Conservation (phyloP, 1,284 basidiomycete species). For the Austroboletus niveus region DNA sequence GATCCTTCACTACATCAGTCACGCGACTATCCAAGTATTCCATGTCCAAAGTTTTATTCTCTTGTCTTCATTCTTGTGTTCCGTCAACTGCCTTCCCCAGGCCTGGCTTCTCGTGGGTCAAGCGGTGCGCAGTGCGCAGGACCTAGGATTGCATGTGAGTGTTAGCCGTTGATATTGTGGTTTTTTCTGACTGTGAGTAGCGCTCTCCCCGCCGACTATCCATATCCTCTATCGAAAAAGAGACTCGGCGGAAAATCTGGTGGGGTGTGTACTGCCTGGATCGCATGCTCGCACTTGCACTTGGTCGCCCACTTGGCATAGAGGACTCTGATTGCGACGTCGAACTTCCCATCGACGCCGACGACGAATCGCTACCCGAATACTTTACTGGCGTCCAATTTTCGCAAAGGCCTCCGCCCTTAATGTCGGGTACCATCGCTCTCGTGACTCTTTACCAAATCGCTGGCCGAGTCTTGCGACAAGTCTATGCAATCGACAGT, state of each 20-base stretch:
- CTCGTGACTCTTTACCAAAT: conserved; percentile 80
- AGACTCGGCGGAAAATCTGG: conserved; percentile 86
- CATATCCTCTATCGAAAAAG: conserved; percentile 75
- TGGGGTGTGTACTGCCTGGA: conserved; percentile 89
- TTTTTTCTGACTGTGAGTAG: conserved; percentile 40
- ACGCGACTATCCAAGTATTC: conserved; percentile 72
- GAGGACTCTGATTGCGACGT: conserved; percentile 82
- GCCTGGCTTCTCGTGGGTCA: conserved; percentile 89
- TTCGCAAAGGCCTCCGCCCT: conserved; percentile 53
- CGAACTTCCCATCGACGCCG: conserved; percentile 76
- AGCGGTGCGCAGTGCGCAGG: conserved; percentile 82
- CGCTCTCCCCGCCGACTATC: conserved; percentile 75
- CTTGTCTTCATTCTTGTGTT: conserved; percentile 85
- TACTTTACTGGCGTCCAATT: conserved; percentile 65
- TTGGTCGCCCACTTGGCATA: conserved; percentile 78
- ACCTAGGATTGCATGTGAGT: conserved; percentile 84
- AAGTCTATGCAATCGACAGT: conserved; percentile 76
- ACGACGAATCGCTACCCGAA: conserved; percentile 72
- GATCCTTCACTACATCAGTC: conserved; percentile 86
- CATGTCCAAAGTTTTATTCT: conserved; percentile 89
- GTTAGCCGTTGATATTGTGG: not conserved
- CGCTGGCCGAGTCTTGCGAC: conserved; percentile 75
- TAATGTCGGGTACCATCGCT: conserved; percentile 80
- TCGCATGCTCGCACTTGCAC: conserved; percentile 83
- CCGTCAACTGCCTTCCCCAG: conserved; percentile 87